These are phyloP conservation scores for Oryza meyeriana DNA, from an alignment of 176 grass and related monocot species.

Conservation along the genomic window DNA sequence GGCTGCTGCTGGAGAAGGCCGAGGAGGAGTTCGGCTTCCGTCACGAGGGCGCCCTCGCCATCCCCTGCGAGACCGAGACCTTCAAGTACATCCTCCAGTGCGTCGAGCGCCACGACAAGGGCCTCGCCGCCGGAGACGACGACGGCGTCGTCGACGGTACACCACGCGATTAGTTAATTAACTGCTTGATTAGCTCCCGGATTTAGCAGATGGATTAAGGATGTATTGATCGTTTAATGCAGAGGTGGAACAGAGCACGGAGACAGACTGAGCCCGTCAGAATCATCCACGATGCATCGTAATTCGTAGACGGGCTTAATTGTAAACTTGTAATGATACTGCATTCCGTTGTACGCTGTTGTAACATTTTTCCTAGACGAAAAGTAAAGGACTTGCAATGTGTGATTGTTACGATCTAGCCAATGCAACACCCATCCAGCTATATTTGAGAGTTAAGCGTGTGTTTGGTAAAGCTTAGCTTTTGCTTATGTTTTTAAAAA, in stretches of 20 bases:
- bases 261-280: conserved; percentile 7
- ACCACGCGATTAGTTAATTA: neutral
- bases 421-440: too few species aligned
- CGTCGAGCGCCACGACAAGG: conserved; percentile 50
- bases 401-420: neutral
- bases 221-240: neutral
- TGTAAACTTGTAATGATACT: neutral
- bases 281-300: neutral
- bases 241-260: neutral
- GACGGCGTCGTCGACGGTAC: neutral
- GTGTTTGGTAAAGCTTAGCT: too few species aligned
- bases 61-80: conserved; percentile 75
- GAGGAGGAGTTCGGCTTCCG: conserved; percentile 76
- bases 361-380: neutral
- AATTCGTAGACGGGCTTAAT: neutral
- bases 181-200: neutral
- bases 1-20: conserved; percentile 83
- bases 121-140: conserved; percentile 14
- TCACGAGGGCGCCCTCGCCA: conserved; percentile 58
- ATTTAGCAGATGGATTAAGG: too few species aligned
- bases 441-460: too few species aligned
- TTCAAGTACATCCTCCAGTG: conserved; percentile 98
- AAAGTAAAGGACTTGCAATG: neutral
- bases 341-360: neutral
- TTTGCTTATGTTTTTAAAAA: too few species aligned